A percentile compares a stretch with the other conserved stretches of the same genome.
These are phyloP conservation scores for Phytophthora tentaculata DNA, from an alignment of 352 stramenopile species.

Conservation along the genomic window DNA sequence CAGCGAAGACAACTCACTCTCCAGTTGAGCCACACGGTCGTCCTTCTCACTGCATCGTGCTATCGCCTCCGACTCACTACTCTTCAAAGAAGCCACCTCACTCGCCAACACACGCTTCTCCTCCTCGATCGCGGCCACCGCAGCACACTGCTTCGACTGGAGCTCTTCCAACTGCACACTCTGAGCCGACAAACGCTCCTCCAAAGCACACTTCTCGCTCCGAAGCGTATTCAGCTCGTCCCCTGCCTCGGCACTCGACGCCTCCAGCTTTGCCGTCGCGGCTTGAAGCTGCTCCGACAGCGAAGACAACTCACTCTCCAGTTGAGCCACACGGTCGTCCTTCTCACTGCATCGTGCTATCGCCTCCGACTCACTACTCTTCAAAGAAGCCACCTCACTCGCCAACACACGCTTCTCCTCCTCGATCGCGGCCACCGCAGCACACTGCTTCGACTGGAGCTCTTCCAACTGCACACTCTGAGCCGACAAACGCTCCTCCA, in stretches of 20 bases:
- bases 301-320: constrained; percentile 18
- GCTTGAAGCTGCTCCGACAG: constrained; percentile 13
- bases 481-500: constrained; percentile 16
- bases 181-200: constrained; percentile 25
- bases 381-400: constrained; percentile 8
- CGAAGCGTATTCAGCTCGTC: constrained; percentile 29
- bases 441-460: constrained; percentile 7
- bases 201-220: constrained; percentile 25
- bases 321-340: neutral
- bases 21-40: constrained; percentile 11
- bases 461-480: constrained; percentile 8
- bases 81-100: constrained; percentile 32
- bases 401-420: constrained; percentile 20
- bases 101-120: constrained; percentile 30
- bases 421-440: constrained; percentile 12
- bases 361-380: constrained; percentile 13
- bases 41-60: neutral
- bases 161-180: constrained; percentile 18
- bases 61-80: constrained; percentile 2
- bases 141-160: constrained; percentile 17
- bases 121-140: constrained; percentile 23
- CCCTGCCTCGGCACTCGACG: constrained; percentile 20
- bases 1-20: constrained; percentile 13
- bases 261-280: constrained; percentile 21
- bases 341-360: constrained; percentile 15